phyloP scores from a whole-genome alignment of 495 filamentous ascomycete genomes.

The Aspergillus incahuasiensis region DNA sequence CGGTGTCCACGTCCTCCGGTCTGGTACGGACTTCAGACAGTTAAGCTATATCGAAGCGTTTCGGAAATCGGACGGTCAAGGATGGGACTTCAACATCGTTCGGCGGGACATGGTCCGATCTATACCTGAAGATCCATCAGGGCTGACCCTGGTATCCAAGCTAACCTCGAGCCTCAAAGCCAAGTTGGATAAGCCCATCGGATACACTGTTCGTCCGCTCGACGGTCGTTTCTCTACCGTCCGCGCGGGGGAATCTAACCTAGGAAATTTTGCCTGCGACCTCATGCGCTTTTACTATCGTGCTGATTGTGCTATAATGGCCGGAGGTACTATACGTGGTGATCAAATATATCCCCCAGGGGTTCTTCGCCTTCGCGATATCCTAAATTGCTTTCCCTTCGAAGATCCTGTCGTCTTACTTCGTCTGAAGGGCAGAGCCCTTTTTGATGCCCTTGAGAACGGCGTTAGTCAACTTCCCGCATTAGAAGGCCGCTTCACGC shows the following conservation, averaged over 20 bases:
- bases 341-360: conserved; percentile 86
- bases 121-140: conserved; percentile 56
- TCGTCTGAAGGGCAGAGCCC: conserved; percentile 57
- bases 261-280: conserved; percentile 88
- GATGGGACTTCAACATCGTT: conserved; percentile 75
- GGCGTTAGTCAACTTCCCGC: conserved; percentile 73
- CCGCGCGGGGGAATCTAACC: conserved; percentile 68
- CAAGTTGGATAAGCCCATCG: conserved; percentile 77
- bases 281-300: conserved; percentile 79
- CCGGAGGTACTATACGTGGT: conserved; percentile 81
- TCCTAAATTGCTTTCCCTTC: conserved; percentile 81
- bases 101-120: conserved; percentile 65
- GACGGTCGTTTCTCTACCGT: conserved; percentile 85
- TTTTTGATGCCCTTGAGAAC: conserved; percentile 78
- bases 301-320: conserved; percentile 80
- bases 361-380: conserved; percentile 67
- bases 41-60: conserved; percentile 79
- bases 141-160: conserved; percentile 55
- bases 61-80: conserved; percentile 38
- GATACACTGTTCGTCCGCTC: conserved; percentile 72
- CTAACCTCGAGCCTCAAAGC: conserved; percentile 65
- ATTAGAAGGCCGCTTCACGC: conserved; percentile 68
- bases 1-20: conserved; percentile 72
- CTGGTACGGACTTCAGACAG: conserved; percentile 86
- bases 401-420: conserved; percentile 85